phyloP scores from a whole-genome alignment of 768 basidiomycete genomes.

The Rossbeevera mucosa region DNA sequence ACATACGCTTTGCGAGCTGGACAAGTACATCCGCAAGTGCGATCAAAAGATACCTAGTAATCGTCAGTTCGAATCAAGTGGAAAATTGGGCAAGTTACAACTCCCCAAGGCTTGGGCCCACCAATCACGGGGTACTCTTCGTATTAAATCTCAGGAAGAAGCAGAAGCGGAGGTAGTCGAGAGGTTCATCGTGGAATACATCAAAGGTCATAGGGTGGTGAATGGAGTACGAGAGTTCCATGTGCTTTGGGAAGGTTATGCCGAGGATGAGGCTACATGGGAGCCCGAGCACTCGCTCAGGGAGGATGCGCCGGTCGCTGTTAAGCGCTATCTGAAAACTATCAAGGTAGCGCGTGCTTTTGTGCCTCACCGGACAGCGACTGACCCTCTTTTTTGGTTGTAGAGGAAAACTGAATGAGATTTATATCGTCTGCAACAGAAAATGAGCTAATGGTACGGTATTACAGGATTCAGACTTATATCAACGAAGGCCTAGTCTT shows the following conservation, averaged over 20 bases:
- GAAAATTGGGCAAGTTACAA: conserved; percentile 21
- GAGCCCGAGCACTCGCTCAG: conserved; percentile 44
- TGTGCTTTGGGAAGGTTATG: conserved; percentile 56
- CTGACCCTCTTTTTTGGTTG: background rate
- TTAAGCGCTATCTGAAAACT: conserved; percentile 38
- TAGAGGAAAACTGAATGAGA: conserved; percentile 8
- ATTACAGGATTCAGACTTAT: conserved; percentile 5
- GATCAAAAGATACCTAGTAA: conserved; percentile 26
- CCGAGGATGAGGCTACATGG: conserved; percentile 51
- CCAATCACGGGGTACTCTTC: conserved; percentile 37
- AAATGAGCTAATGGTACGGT: background rate
- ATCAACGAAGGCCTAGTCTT: background rate
- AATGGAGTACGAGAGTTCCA: conserved; percentile 39
- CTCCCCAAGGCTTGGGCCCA: conserved; percentile 58
- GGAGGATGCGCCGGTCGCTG: conserved; percentile 44
- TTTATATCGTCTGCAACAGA: background rate
- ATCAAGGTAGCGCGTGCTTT: conserved; percentile 7
- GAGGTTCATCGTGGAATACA: conserved; percentile 40
- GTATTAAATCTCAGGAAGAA: conserved; percentile 38
- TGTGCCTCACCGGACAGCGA: background rate
- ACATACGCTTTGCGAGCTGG: conserved; percentile 74
- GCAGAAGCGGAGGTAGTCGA: conserved; percentile 34
- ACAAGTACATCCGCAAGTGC: conserved; percentile 62
- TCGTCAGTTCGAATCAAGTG: conserved; percentile 35
- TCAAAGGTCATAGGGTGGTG: conserved; percentile 33